These are phyloP conservation scores for Exophiala xenobiotica DNA, from an alignment of 2,329 filamentous ascomycete species.

Conservation along the genomic window DNA sequence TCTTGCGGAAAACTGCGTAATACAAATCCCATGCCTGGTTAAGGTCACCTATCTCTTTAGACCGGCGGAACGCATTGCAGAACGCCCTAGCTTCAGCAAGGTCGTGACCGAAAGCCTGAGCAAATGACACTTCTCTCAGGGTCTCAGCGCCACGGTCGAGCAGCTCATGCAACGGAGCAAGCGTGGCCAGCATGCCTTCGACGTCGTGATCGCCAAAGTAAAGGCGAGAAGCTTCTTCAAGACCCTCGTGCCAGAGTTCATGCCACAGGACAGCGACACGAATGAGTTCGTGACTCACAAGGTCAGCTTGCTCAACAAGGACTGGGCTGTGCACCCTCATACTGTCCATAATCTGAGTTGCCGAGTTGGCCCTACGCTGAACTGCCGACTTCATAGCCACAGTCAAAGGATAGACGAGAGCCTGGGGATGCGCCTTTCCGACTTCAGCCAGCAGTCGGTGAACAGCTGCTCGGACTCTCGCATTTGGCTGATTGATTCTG, in stretches of 20 bases:
- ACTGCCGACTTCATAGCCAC: slow-evolving; percentile 97
- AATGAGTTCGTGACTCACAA: slow-evolving; percentile 94
- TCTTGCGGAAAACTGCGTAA: slow-evolving; percentile 96
- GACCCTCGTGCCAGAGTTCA: slow-evolving; percentile 96
- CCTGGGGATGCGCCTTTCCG: slow-evolving; percentile 90
- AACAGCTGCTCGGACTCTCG: slow-evolving; percentile 81
- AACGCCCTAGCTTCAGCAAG: slow-evolving; percentile 93
- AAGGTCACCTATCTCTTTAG: slow-evolving; percentile 87
- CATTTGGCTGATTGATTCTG: slow-evolving; percentile 93
- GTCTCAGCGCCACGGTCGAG: slow-evolving; percentile 91
- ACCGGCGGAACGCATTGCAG: slow-evolving; percentile 87
- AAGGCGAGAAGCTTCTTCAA: slow-evolving; percentile 92
- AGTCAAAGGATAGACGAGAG: slow-evolving; percentile 92
- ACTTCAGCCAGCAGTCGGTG: slow-evolving; percentile 91
- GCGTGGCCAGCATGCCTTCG: slow-evolving; percentile 90
- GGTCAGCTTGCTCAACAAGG: slow-evolving; percentile 90
- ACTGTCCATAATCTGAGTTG: slow-evolving; percentile 92
- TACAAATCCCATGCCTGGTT: slow-evolving; percentile 99
- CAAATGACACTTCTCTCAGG: slow-evolving; percentile 91
- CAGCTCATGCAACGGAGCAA: slow-evolving; percentile 87
- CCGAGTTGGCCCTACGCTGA: slow-evolving; percentile 79
- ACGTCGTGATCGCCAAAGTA: slow-evolving; percentile 99
- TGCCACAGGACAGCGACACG: slow-evolving; percentile 97
- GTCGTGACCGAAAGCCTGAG: slow-evolving; percentile 94
- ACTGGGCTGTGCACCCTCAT: slow-evolving; percentile 93